Conservation (phyloP, 2,329 filamentous ascomycete species). For the Ophiostoma tasmaniense region DNA sequence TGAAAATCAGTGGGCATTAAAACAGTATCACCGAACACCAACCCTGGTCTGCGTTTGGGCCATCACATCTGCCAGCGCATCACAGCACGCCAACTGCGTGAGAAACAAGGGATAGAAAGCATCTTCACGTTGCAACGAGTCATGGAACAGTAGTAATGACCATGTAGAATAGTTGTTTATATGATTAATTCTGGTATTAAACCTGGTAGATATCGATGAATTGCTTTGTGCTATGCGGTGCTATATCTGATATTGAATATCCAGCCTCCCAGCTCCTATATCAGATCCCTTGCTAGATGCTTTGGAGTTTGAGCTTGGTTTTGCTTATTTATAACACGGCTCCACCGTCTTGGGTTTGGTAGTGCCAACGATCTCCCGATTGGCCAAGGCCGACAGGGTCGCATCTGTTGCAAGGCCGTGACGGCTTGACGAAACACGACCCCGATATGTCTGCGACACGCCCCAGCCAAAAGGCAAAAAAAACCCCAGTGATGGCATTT, state of each 20-base stretch:
- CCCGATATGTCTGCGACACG: background rate
- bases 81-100: background rate
- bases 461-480: background rate
- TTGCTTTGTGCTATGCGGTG: background rate
- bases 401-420: background rate
- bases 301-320: background rate
- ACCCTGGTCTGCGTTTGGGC: background rate
- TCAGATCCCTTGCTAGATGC: background rate
- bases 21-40: background rate
- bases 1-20: background rate
- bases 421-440: slow-evolving; percentile 1
- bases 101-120: background rate
- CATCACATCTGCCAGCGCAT: background rate
- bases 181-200: background rate
- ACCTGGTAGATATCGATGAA: background rate
- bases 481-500: no score
- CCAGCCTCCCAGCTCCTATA: background rate
- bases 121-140: background rate
- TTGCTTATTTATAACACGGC: background rate
- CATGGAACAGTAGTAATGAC: background rate
- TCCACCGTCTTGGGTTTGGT: background rate
- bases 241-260: background rate
- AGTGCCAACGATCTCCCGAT: background rate
- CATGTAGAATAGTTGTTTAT: background rate
- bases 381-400: background rate